phyloP scores from a whole-genome alignment of 2,329 filamentous ascomycete species.

The Ophidiomyces ophidiicola region DNA sequence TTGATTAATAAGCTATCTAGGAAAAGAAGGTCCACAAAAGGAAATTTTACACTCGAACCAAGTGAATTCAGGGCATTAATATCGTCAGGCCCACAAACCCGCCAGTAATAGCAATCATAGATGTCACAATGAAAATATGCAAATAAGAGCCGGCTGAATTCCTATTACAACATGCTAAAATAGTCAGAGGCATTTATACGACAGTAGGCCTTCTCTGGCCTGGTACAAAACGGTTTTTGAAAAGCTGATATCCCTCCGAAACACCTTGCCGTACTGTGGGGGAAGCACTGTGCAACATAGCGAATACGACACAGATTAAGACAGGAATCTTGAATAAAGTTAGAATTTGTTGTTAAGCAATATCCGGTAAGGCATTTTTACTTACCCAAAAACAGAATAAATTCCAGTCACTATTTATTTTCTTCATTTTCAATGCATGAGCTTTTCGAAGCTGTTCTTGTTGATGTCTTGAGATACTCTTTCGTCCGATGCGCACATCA shows the following conservation, averaged over 20 bases:
- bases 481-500: conserved; percentile 34
- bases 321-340: conserved; percentile 35
- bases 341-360: conserved; percentile 13
- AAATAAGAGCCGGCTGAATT: too few relatives aligned
- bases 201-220: background rate
- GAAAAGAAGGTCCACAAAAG: too few relatives aligned
- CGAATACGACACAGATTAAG: conserved; percentile 34
- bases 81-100: too few relatives aligned
- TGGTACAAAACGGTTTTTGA: conserved; percentile 19
- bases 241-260: conserved; percentile 28
- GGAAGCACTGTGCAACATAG: conserved; percentile 35
- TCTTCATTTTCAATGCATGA: conserved; percentile 38
- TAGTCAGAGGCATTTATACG: background rate
- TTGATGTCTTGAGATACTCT: conserved; percentile 34
- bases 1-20: too few relatives aligned
- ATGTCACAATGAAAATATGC: too few relatives aligned
- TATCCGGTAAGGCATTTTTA: conserved; percentile 9
- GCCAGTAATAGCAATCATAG: too few relatives aligned
- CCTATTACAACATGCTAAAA: background rate
- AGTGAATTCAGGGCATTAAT: too few relatives aligned
- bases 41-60: too few relatives aligned
- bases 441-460: conserved; percentile 37
- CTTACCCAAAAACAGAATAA: conserved; percentile 45
- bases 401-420: conserved; percentile 39
- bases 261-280: conserved; percentile 33